Base-by-base conservation (phyloP, 306 rosid species). In the Sechiopsis laciniata region DNA sequence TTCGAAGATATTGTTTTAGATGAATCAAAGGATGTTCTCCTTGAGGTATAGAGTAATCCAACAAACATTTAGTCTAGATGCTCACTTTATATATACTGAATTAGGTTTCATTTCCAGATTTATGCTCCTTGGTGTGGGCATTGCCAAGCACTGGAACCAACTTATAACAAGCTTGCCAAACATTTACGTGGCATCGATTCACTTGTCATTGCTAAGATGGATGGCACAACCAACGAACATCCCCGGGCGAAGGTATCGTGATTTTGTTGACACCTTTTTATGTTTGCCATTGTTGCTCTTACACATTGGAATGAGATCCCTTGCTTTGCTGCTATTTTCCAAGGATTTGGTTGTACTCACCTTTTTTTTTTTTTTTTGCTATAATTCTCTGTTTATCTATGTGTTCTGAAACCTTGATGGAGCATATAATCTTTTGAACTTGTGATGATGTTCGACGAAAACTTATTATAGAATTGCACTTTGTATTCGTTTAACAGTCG, bases 71-170 rank as follows among this genome's bases (percentile, higher is more conserved):
- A 14, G 11, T 40, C 15, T 70, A 15, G 17, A 29, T 56, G 26
- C 55, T 54, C 15, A 17, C 53, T 26, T 14, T n/a, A 51, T 51
- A 14, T 48, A 29, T 62, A 46, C 55, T 81, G 68, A 74, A 73
- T 20, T 29, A 52, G 32, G 53, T 74, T 62, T 60, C 64, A 55
- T 35, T 77, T 26, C 81, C 82, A 95, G 99, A 89, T 95, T 32
- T 91, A 95, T 86, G 97, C 99, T 79, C 99, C 99, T 55, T 95
- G 99, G 99, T 95, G 99, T 63, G 97, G 97, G 72, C 99, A 95
- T 82, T 95, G 99, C 85, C 95, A 91, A 87, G 56, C 96, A 63
- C 78, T 95, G 78, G 99, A 91, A 80, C 99, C 99, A 64, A 85
- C 86, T 78, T 95, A 88, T 84, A 81, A 87, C 88, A 95, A 95